These are phyloP conservation scores for Saturnispora silvae DNA, from an alignment of 805 yeast species.

Conservation along the genomic window DNA sequence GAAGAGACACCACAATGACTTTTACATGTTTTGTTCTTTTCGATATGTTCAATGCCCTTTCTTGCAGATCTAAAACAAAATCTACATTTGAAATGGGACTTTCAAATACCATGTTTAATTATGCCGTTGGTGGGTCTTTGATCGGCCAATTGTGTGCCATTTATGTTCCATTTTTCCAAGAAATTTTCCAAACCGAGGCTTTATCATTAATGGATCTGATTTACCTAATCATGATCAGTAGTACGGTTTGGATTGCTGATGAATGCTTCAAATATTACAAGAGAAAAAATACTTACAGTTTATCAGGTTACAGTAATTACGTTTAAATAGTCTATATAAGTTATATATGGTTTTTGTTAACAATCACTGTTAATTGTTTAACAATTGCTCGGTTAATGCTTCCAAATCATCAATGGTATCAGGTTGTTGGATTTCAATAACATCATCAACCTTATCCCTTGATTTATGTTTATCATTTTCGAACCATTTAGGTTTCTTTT, in stretches of 20 bases:
- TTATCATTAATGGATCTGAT: conserved; percentile 59
- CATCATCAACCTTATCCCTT: conserved; percentile 19
- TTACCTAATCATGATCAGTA: conserved; percentile 52
- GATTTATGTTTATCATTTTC: conserved; percentile 25
- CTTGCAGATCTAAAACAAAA: conserved; percentile 83
- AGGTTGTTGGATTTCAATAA: conserved; percentile 77
- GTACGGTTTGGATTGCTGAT: conserved; percentile 78
- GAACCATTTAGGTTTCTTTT: conserved; percentile 38
- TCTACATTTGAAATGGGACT: conserved; percentile 77
- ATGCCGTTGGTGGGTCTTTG: conserved; percentile 81
- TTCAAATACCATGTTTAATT: conserved; percentile 80
- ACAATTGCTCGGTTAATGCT: conserved; percentile 56
- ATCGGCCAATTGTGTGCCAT: conserved; percentile 90
- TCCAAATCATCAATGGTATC: conserved; percentile 90
- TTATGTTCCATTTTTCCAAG: conserved; percentile 86
- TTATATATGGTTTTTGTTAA: no score
- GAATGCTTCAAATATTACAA: conserved; percentile 58
- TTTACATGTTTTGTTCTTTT: conserved; percentile 92
- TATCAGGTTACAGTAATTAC: conserved; percentile 21
- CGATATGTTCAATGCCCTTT: conserved; percentile 93
- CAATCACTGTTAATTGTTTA: conserved; percentile 8
- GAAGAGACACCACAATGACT: conserved; percentile 98
- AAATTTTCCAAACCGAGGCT: conserved; percentile 91
- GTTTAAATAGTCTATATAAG: conserved; percentile 18
- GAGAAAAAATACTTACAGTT: conserved; percentile 12